Percentiles rank a stretch among this genome's conserved stretches.
These are phyloP conservation scores for Pestalotiopsis sp. DNA, from an alignment of 2,329 filamentous ascomycete species.

Conservation along the genomic window DNA sequence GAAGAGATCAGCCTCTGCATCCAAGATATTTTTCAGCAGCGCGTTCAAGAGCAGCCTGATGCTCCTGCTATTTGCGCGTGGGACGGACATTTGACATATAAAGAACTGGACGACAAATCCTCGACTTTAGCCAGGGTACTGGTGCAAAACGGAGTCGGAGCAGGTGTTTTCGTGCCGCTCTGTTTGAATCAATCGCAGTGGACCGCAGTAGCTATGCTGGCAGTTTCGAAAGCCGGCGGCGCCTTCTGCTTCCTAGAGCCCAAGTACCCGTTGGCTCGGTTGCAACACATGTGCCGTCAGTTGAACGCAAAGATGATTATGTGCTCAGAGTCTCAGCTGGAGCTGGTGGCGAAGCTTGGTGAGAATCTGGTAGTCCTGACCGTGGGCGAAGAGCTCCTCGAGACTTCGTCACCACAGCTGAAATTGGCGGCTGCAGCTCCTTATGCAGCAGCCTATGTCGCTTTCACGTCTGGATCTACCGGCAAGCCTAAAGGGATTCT, in stretches of 20 bases:
- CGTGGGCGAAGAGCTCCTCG: not conserved
- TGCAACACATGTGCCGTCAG: not conserved
- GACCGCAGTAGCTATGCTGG: not conserved
- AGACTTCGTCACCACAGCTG: not conserved
- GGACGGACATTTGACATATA: constrained; percentile 4
- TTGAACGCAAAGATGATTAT: not conserved
- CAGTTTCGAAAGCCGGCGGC: constrained; percentile 4
- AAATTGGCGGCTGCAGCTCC: not conserved
- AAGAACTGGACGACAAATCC: not conserved
- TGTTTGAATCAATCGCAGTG: not conserved
- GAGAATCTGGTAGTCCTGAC: not conserved
- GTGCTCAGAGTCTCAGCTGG: not conserved
- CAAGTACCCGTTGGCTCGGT: not conserved
- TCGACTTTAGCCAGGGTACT: not conserved
- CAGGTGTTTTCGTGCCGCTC: not conserved
- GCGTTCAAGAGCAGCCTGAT: constrained; percentile 3
- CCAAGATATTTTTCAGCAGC: not conserved
- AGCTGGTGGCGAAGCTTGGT: not conserved
- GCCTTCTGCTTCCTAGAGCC: constrained; percentile 34
- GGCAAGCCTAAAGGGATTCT: not conserved
- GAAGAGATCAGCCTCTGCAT: not conserved
- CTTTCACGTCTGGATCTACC: not conserved
- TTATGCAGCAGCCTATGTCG: not conserved
- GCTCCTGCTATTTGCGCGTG: not conserved
- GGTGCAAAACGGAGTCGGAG: not conserved